Evolutionary conservation across 805 yeast species (phyloP).

Genomic region (Vanderwaltozyma verrucispora): DNA sequence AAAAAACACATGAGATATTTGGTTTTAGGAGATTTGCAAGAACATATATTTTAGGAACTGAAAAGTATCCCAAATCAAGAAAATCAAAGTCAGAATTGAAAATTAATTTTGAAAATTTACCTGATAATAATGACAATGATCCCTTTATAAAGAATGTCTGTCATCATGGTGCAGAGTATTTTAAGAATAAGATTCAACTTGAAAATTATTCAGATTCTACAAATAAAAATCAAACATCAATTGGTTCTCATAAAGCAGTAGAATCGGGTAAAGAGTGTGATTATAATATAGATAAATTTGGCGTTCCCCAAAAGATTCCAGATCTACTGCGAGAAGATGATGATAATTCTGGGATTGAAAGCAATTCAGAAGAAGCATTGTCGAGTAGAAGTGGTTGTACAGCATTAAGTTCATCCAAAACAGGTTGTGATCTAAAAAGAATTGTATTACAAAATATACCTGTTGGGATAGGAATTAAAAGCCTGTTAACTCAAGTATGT

Average conservation of each 20-base stretch:
- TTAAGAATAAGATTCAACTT: too few relatives aligned
- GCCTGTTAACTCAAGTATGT: slow-evolving; percentile 43
- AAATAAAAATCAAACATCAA: too few relatives aligned
- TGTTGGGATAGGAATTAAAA: slow-evolving; percentile 34
- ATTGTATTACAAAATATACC: slow-evolving; percentile 34
- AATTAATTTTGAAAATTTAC: not conserved
- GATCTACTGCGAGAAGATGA: slow-evolving; percentile 6
- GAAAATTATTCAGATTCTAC: too few relatives aligned
- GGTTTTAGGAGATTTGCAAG: slow-evolving; percentile 24
- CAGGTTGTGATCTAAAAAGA: not conserved
- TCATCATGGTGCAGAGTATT: too few relatives aligned
- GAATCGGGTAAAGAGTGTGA: not conserved
- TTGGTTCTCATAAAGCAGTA: not conserved
- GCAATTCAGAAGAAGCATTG: slow-evolving; percentile 1
- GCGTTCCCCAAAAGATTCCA: slow-evolving; percentile 8
- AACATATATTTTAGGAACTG: slow-evolving; percentile 8
- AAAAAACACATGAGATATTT: slow-evolving; percentile 11
- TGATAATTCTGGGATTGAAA: not conserved
- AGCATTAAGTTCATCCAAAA: not conserved
- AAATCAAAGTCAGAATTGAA: not conserved
- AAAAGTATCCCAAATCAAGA: not conserved
- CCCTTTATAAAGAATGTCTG: not conserved
- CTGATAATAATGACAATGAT: not conserved
- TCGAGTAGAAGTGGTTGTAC: not conserved
- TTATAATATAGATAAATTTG: slow-evolving; percentile 6